phyloP scores from a whole-genome alignment of 208 protist genomes.

The Balamuthia mandrillaris region DNA sequence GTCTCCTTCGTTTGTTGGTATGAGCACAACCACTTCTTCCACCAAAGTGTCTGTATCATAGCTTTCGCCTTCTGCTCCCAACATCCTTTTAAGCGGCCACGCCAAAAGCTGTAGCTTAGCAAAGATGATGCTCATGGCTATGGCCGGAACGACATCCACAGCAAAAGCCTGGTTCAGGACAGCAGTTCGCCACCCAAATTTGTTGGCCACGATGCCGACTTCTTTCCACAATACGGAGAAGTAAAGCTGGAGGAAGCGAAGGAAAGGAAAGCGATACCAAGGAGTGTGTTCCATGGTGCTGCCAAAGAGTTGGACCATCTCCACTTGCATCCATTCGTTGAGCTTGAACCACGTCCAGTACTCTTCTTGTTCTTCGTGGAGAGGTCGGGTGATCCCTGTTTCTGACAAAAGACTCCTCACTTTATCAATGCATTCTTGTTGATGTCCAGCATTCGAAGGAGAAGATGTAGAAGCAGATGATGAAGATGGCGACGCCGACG shows the following conservation, averaged over 20 bases:
- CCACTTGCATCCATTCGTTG: slow-evolving; percentile 63
- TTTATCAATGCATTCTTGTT: not conserved
- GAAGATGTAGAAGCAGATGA: too few relatives aligned
- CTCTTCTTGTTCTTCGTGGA: slow-evolving; percentile 3
- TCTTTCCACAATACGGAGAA: slow-evolving; percentile 46
- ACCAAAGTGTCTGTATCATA: not conserved
- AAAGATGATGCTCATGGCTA: slow-evolving; percentile 49
- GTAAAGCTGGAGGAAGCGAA: slow-evolving; percentile 41
- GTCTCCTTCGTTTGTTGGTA: not conserved
- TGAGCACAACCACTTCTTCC: slow-evolving; percentile 32
- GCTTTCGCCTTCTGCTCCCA: not conserved
- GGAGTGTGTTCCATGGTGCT: slow-evolving; percentile 46
- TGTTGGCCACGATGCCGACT: slow-evolving; percentile 1
- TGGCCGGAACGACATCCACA: slow-evolving; percentile 41
- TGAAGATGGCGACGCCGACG: not conserved
- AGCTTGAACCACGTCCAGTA: slow-evolving; percentile 60
- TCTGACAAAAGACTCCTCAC: not conserved
- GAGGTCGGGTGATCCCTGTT: not conserved
- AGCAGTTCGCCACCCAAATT: slow-evolving; percentile 33
- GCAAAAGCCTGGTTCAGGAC: slow-evolving; percentile 33
- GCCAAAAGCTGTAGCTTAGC: slow-evolving; percentile 48
- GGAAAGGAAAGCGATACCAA: slow-evolving; percentile 52
- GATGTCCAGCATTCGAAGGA: not conserved
- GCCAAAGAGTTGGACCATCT: slow-evolving; percentile 45
- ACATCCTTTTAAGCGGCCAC: not conserved